A percentile compares a stretch with the other conserved stretches of the same genome.
phyloP scores from a whole-genome alignment of 768 basidiomycete species.

The Trichaptum fuscoviolaceum region DNA sequence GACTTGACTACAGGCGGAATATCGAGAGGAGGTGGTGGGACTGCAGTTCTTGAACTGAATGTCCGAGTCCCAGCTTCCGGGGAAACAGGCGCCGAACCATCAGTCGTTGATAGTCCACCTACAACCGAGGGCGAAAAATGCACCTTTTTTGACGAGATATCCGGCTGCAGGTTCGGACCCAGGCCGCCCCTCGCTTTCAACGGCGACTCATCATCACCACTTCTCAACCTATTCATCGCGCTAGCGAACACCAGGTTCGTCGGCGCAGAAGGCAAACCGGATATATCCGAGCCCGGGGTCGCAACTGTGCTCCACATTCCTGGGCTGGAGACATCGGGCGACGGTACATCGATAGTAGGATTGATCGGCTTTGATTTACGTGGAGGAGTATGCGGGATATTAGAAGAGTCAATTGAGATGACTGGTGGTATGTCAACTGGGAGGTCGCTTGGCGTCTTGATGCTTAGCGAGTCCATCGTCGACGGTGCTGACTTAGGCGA shows the following conservation, averaged over 20 bases:
- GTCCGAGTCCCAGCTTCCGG: constrained; percentile 1
- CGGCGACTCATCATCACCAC: constrained; percentile 11
- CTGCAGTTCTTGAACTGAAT: neutral
- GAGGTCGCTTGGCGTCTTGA: constrained; percentile 10
- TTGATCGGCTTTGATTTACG: constrained; percentile 23
- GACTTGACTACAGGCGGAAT: neutral
- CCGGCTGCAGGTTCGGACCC: neutral
- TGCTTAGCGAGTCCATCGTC: neutral
- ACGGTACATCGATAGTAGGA: constrained; percentile 25
- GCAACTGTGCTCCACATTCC: constrained; percentile 73
- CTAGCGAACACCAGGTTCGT: constrained; percentile 7
- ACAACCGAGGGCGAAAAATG: constrained; percentile 45
- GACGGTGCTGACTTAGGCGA: neutral
- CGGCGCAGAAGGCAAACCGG: constrained; percentile 7
- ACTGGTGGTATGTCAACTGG: constrained; percentile 15
- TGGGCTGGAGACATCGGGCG: constrained; percentile 35
- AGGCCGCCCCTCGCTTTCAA: neutral
- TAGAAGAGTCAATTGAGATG: constrained; percentile 17
- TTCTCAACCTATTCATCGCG: constrained; percentile 16
- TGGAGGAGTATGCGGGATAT: constrained; percentile 3
- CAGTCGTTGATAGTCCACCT: constrained; percentile 24
- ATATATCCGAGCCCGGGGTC: constrained; percentile 54
- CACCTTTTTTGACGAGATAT: constrained; percentile 27
- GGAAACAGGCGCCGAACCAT: constrained; percentile 4
- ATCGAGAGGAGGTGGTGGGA: constrained; percentile 10